Conservation (phyloP, 2,329 filamentous ascomycete genomes). For the Calonectria pteridis region DNA sequence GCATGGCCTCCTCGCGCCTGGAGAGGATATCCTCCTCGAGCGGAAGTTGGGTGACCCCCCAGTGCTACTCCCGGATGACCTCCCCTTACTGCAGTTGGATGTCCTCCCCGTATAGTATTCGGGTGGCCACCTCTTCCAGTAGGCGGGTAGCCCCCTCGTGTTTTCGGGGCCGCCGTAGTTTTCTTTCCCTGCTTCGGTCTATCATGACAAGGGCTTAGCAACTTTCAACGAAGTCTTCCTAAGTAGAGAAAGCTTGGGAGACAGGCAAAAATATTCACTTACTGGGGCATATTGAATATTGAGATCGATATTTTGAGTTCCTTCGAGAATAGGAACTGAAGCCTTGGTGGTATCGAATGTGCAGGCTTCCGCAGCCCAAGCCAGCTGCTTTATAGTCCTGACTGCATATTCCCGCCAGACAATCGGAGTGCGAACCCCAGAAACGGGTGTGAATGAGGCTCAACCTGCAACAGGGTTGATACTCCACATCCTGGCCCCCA, state of each 20-base stretch:
- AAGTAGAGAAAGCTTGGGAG: background rate
- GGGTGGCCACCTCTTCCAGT: background rate
- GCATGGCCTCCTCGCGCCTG: background rate
- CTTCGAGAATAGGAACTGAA: too few species aligned
- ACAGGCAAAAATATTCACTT: background rate
- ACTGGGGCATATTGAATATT: background rate
- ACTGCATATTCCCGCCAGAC: background rate
- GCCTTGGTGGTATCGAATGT: background rate
- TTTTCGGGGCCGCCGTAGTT: background rate
- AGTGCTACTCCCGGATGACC: background rate
- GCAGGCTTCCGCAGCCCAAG: background rate
- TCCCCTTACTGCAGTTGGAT: background rate
- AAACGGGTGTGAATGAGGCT: background rate
- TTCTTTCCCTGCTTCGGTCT: background rate
- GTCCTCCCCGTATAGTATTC: background rate
- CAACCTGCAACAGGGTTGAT: background rate
- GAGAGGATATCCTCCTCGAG: background rate
- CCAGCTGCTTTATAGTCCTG: background rate
- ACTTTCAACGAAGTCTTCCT: background rate
- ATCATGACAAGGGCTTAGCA: background rate
- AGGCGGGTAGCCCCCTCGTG: background rate
- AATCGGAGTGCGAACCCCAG: background rate
- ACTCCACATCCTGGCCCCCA: background rate
- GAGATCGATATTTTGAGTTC: too few species aligned
- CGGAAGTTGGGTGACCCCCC: background rate